Conservation (phyloP, 305 asterid genomes). For the Euphrasia arctica region DNA sequence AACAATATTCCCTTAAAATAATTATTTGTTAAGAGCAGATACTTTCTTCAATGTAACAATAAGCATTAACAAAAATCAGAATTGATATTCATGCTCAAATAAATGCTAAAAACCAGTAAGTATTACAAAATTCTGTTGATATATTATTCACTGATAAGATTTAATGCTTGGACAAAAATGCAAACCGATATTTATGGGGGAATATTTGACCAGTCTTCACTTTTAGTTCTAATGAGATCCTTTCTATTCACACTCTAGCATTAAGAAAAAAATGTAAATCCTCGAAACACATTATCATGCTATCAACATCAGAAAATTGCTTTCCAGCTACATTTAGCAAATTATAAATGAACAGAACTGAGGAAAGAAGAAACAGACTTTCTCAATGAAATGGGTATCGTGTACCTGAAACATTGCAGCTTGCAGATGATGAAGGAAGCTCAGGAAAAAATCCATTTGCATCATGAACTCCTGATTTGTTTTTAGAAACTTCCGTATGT, state of each 20-base stretch:
- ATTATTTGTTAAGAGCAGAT: no score
- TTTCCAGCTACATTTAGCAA: constrained; percentile 6
- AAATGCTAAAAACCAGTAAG: neutral
- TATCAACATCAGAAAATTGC: constrained; percentile 5
- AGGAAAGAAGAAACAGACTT: constrained; percentile 1
- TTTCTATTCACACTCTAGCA: neutral
- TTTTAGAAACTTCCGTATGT: constrained; percentile 41
- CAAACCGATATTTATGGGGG: neutral
- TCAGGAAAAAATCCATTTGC: constrained; percentile 38
- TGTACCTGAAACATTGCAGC: constrained; percentile 46
- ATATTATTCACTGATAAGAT: neutral
- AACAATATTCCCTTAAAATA: neutral
- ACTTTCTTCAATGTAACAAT: neutral
- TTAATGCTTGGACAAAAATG: constrained; percentile 1
- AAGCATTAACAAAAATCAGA: neutral
- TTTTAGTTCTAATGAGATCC: neutral
- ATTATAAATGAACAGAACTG: neutral
- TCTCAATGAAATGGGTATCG: constrained; percentile 15
- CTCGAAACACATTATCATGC: constrained; percentile 2
- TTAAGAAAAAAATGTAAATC: neutral
- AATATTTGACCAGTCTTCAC: neutral
- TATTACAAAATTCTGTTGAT: neutral
- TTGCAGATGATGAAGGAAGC: constrained; percentile 40
- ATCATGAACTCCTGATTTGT: constrained; percentile 40
- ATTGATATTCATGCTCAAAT: constrained; percentile 9